Conservation (phyloP, 371 early-diverging fungal species). For the Batkoa obscura region DNA sequence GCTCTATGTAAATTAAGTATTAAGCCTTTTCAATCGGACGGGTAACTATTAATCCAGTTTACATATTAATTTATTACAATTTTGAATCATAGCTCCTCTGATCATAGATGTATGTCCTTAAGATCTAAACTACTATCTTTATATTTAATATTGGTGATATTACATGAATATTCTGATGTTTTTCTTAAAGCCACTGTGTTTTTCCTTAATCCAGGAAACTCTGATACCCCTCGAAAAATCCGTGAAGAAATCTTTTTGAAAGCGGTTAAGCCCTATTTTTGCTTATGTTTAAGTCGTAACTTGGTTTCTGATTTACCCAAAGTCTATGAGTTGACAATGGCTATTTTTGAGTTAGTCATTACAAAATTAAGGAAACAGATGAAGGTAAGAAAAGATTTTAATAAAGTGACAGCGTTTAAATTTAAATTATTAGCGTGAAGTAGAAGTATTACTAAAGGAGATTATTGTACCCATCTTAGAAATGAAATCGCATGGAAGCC, state of each 20-base stretch:
- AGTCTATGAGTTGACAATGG: slow-evolving; percentile 65
- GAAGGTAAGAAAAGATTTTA: slow-evolving; percentile 14
- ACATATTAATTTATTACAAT: slow-evolving; percentile 12
- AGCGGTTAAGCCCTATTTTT: slow-evolving; percentile 45
- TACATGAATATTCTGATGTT: slow-evolving; percentile 18
- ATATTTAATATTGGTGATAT: slow-evolving; percentile 22
- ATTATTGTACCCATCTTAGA: slow-evolving; percentile 50
- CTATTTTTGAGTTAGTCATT: slow-evolving; percentile 58
- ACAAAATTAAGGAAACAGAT: slow-evolving; percentile 43
- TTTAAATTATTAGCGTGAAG: slow-evolving; percentile 21
- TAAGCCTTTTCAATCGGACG: slow-evolving; percentile 17
- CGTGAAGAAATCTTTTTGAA: slow-evolving; percentile 24
- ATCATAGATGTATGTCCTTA: slow-evolving; percentile 28
- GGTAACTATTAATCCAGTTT: background rate
- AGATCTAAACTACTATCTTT: slow-evolving; percentile 41
- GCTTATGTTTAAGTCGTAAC: slow-evolving; percentile 36
- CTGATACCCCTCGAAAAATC: background rate
- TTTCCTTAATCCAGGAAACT: slow-evolving; percentile 7
- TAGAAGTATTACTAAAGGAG: slow-evolving; percentile 56
- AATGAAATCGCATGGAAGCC: slow-evolving; percentile 19
- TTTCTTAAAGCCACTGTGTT: slow-evolving; percentile 23
- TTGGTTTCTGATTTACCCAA: slow-evolving; percentile 39
- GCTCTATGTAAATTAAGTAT: slow-evolving; percentile 83
- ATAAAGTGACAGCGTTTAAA: background rate
- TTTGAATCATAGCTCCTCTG: slow-evolving; percentile 12